phyloP scores from a whole-genome alignment of 306 rosid species.

The Psophocarpus tetragonolobus region DNA sequence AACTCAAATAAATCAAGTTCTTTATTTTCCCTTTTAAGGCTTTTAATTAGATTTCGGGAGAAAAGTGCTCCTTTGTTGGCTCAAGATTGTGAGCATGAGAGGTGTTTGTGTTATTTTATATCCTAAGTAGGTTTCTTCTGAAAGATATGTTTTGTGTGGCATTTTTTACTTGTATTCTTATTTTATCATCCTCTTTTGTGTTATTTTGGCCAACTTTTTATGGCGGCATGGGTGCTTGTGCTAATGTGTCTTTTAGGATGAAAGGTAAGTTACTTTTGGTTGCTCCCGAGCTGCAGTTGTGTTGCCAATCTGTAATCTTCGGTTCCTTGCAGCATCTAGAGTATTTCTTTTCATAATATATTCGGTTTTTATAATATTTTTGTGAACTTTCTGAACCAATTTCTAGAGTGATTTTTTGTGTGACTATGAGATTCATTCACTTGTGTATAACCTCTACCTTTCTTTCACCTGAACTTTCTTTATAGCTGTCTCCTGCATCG shows the following conservation, averaged over 20 bases:
- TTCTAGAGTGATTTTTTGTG: background rate
- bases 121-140: conserved; percentile 12
- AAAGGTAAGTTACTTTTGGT: conserved; percentile 9
- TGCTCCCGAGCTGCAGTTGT: background rate
- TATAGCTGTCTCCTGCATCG: background rate
- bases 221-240: background rate
- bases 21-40: too few relatives aligned
- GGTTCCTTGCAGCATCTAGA: background rate
- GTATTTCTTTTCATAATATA: background rate
- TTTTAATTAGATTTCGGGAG: too few relatives aligned
- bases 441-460: background rate
- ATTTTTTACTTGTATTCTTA: background rate
- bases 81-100: background rate
- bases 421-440: too few relatives aligned
- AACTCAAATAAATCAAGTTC: too few relatives aligned
- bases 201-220: background rate
- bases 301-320: background rate
- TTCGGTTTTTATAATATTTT: background rate
- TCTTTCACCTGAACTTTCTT: background rate
- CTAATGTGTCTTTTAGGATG: background rate
- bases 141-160: conserved; percentile 1
- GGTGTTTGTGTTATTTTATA: background rate
- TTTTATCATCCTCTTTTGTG: background rate
- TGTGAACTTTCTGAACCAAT: background rate
- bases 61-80: too few relatives aligned